Evolutionary conservation across 83 land plant species (phyloP).

Genomic region (Picea abies): DNA sequence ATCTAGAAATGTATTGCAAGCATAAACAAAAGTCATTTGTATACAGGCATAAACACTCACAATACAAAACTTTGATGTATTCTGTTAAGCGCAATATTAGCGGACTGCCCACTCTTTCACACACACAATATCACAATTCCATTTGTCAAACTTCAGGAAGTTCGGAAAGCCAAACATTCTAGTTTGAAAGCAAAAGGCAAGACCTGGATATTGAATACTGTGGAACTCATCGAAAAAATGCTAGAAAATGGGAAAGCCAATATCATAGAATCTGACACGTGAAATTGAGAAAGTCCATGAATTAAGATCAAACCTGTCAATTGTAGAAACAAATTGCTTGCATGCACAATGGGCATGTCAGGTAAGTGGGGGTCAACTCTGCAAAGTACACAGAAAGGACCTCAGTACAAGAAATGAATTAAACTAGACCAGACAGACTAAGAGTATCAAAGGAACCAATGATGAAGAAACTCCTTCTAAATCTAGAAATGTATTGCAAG

Average conservation of each 20-base stretch:
- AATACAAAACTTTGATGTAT: conserved; percentile 98
- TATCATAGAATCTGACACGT: neutral
- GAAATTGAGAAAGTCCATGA: neutral
- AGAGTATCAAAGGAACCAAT: conserved; percentile 11
- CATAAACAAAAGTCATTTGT: neutral
- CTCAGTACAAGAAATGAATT: neutral
- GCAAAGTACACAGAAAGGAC: conserved; percentile 20
- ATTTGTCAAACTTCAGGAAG: too few species aligned
- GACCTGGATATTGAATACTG: neutral
- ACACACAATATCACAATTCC: too few species aligned
- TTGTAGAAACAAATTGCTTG: conserved; percentile 79
- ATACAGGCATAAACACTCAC: conserved; percentile 58
- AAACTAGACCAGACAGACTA: conserved; percentile 3
- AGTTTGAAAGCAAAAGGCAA: too few species aligned
- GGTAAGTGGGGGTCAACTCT: conserved; percentile 87
- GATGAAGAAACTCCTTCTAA: neutral
- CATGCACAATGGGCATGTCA: conserved; percentile 93
- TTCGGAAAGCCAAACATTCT: too few species aligned
- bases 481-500: neutral
- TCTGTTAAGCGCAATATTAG: conserved; percentile 68
- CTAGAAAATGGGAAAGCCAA: neutral
- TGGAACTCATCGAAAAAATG: neutral
- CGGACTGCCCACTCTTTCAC: too few species aligned
- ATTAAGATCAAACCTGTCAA: conserved; percentile 67
- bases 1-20: neutral